These are phyloP conservation scores for Saccharomyces kudriavzevii DNA, from an alignment of 805 yeast species.

Conservation along the genomic window DNA sequence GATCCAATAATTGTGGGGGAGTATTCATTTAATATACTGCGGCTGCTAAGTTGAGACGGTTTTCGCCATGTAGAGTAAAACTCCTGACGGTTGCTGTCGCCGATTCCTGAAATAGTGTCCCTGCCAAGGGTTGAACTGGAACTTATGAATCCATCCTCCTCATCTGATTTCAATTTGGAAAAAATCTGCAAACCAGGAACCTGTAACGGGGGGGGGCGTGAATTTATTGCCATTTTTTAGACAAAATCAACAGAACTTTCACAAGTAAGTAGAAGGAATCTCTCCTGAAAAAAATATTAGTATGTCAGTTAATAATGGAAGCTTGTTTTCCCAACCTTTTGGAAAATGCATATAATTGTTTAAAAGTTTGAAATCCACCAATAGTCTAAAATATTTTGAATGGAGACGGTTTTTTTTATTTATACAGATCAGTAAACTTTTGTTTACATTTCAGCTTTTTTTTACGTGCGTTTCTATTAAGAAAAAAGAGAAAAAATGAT, in stretches of 20 bases:
- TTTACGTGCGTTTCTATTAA: too few species aligned
- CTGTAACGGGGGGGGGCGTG: conserved; percentile 1
- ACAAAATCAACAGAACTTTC: neutral
- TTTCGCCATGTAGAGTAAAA: neutral
- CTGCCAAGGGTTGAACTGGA: neutral
- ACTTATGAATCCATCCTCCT: neutral
- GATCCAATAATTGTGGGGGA: conserved; percentile 19
- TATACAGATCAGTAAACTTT: neutral
- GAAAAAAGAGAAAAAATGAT: conserved; percentile 49
- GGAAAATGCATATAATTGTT: too few species aligned
- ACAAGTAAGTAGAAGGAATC: neutral
- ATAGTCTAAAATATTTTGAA: too few species aligned
- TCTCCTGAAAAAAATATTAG: neutral
- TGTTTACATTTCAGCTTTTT: neutral
- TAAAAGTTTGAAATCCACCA: too few species aligned
- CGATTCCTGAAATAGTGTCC: neutral
- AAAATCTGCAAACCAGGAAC: conserved; percentile 12
- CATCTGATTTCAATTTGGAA: conserved; percentile 1
- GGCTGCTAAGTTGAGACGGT: neutral
- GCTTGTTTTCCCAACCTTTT: too few species aligned
- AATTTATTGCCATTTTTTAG: neutral
- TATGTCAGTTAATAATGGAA: neutral
- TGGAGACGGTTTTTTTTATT: too few species aligned
- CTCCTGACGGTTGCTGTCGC: neutral
- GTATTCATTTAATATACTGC: conserved; percentile 13